Conservation (phyloP, 1,139 yeast species). For the Sugiyamaella paludigena region DNA sequence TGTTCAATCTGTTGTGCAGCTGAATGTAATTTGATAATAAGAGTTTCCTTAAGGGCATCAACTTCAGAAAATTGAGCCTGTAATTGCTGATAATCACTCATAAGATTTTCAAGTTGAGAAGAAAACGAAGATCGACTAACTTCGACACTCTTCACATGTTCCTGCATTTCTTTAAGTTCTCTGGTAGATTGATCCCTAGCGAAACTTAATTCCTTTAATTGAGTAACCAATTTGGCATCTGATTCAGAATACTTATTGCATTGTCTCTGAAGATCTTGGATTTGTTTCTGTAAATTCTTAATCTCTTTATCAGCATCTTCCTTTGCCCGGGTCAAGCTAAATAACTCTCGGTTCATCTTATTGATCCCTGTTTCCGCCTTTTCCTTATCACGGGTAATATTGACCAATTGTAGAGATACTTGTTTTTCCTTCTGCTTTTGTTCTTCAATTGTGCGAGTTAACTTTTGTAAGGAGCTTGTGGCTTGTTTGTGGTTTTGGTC, state of each 20-base stretch:
- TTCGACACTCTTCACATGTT: conserved; percentile 3
- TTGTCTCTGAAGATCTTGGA: conserved; percentile 13
- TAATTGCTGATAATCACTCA: conserved; percentile 20
- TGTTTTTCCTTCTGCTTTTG: conserved; percentile 37
- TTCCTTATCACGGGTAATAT: conserved; percentile 49
- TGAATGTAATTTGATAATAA: conserved; percentile 34
- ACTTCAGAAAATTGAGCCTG: conserved; percentile 27
- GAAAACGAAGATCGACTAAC: background rate
- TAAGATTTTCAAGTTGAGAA: conserved; percentile 14
- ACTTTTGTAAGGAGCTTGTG: conserved; percentile 20
- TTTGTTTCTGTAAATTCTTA: conserved; percentile 16
- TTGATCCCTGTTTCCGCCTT: conserved; percentile 86
- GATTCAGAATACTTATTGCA: conserved; percentile 1
- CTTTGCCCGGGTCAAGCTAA: conserved; percentile 61
- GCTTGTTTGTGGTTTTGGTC: conserved; percentile 17
- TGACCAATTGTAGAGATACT: conserved; percentile 42
- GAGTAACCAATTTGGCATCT: conserved; percentile 18
- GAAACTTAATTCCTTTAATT: conserved; percentile 8
- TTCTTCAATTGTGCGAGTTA: conserved; percentile 28
- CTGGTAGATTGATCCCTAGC: conserved; percentile 5
- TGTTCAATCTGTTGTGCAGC: conserved; percentile 34
- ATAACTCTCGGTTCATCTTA: conserved; percentile 82
- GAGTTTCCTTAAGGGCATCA: conserved; percentile 31
- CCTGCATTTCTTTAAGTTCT: conserved; percentile 5
- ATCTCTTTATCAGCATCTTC: conserved; percentile 48